These are phyloP conservation scores for Ogataea populi-albae DNA, from an alignment of 805 yeast species.

Conservation along the genomic window DNA sequence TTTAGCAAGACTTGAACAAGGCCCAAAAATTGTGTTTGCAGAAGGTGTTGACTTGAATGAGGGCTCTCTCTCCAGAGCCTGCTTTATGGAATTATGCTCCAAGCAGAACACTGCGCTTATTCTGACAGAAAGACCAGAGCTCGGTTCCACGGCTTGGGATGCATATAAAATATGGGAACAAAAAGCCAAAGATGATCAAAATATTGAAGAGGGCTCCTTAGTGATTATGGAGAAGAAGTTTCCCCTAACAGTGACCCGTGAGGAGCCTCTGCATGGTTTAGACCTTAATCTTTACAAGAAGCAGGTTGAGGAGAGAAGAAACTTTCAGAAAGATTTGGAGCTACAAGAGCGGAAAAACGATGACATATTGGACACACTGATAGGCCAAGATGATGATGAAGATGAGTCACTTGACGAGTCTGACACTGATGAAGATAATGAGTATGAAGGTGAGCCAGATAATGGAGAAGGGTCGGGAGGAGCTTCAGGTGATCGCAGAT, in stretches of 20 bases:
- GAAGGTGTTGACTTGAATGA: slow-evolving; percentile 62
- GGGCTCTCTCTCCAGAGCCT: slow-evolving; percentile 60
- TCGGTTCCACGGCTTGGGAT: slow-evolving; percentile 45
- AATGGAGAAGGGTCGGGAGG: slow-evolving; percentile 23
- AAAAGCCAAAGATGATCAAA: slow-evolving; percentile 35
- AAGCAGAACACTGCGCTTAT: slow-evolving; percentile 68
- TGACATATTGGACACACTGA: slow-evolving; percentile 32
- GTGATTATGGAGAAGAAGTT: slow-evolving; percentile 47
- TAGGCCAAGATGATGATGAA: slow-evolving; percentile 30
- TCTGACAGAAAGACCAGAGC: slow-evolving; percentile 63
- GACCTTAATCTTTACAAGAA: slow-evolving; percentile 50
- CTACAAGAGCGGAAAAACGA: slow-evolving; percentile 33
- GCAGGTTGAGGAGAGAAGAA: slow-evolving; percentile 44
- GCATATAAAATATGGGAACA: slow-evolving; percentile 55
- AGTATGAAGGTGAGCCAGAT: slow-evolving; percentile 15
- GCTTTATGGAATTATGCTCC: slow-evolving; percentile 52
- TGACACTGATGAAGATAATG: slow-evolving; percentile 17
- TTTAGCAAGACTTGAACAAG: slow-evolving; percentile 45
- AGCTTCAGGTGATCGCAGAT: slow-evolving; percentile 33
- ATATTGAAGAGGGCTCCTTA: slow-evolving; percentile 58
- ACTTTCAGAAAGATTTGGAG: slow-evolving; percentile 33
- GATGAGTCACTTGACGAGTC: slow-evolving; percentile 18
- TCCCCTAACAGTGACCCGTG: slow-evolving; percentile 38
- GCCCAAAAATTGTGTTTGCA: slow-evolving; percentile 79
- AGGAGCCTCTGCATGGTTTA: slow-evolving; percentile 47